phyloP scores from a whole-genome alignment of 352 stramenopile species.

The Labyrinthula sp. region DNA sequence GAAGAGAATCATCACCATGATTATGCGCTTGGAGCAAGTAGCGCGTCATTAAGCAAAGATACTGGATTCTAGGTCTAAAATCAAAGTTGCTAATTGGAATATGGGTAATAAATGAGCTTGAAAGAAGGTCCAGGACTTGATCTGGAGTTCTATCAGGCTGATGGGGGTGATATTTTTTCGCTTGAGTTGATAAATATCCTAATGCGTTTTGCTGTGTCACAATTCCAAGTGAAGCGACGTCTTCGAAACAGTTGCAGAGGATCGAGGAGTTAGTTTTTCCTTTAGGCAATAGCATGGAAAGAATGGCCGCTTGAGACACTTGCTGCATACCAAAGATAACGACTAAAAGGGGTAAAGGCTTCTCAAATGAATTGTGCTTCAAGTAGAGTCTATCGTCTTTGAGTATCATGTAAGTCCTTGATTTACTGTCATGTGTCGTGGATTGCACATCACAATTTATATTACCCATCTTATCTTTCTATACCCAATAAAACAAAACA shows the following conservation, averaged over 20 bases:
- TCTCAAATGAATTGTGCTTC: conserved; percentile 85
- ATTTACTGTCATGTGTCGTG: conserved; percentile 95
- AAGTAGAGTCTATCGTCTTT: conserved; percentile 87
- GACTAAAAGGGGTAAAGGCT: conserved; percentile 32
- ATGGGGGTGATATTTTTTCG: too few species aligned
- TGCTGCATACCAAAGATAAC: conserved; percentile 20
- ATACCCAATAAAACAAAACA: conserved; percentile 75
- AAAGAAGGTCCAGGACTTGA: conserved; percentile 82
- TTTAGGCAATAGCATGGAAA: too few species aligned
- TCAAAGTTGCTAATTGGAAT: conserved; percentile 90
- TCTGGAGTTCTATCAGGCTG: too few species aligned
- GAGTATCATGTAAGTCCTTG: conserved; percentile 79
- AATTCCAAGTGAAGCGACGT: conserved; percentile 8
- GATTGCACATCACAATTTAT: conserved; percentile 70
- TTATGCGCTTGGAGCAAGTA: conserved; percentile 50
- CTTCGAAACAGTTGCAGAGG: too few species aligned
- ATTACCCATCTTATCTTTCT: conserved; percentile 83
- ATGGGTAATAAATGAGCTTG: conserved; percentile 94
- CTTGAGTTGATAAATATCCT: too few species aligned
- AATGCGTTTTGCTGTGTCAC: conserved; percentile 50
- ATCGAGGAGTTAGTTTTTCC: too few species aligned
- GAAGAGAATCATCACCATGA: conserved; percentile 37
- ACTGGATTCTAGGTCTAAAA: conserved; percentile 89
- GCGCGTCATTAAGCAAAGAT: conserved; percentile 86
- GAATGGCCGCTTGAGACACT: too few species aligned